Conservation (phyloP, 2,329 filamentous ascomycete genomes). For the Aspergillus neoniger region DNA sequence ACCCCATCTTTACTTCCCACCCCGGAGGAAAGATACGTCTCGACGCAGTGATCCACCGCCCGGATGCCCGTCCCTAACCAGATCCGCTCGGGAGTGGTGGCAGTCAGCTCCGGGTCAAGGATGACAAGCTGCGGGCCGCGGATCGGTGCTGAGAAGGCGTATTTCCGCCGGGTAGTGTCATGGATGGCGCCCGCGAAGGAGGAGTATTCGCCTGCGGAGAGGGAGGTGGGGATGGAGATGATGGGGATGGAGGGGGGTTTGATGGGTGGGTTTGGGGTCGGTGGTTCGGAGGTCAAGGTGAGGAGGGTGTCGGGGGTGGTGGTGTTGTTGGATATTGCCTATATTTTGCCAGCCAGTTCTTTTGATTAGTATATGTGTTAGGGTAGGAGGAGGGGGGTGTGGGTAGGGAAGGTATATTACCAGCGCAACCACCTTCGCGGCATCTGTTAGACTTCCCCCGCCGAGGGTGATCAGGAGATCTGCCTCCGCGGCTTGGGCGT, state of each 20-base stretch:
- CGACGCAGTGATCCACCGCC: conserved; percentile 60
- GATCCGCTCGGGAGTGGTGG: conserved; percentile 55
- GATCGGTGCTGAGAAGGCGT: conserved; percentile 39
- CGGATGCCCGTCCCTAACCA: conserved; percentile 55
- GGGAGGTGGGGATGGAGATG: conserved; percentile 46
- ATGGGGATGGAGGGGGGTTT: conserved; percentile 33
- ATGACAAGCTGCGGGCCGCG: conserved; percentile 56
- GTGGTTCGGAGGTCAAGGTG: conserved; percentile 34
- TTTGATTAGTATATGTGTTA: neutral
- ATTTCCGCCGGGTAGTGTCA: conserved; percentile 39
- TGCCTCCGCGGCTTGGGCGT: conserved; percentile 40
- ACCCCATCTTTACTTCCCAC: conserved; percentile 43
- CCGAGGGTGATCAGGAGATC: conserved; percentile 59
- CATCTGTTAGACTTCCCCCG: conserved; percentile 59
- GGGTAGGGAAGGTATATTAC: conserved; percentile 28
- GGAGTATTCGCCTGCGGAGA: conserved; percentile 48
- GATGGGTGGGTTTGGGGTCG: conserved; percentile 14
- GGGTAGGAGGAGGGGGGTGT: neutral
- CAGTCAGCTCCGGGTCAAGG: conserved; percentile 59
- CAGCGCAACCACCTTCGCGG: conserved; percentile 55
- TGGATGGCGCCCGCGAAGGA: conserved; percentile 44
- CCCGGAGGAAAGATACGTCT: conserved; percentile 41
- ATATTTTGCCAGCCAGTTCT: neutral
- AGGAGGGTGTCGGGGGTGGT: conserved; percentile 42
- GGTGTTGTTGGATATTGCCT: conserved; percentile 52